Evolutionary conservation across 1,139 yeast species (phyloP), one percentile per base, ranked within the genome.

Genomic region (Blastobotrys malaysiensis): DNA sequence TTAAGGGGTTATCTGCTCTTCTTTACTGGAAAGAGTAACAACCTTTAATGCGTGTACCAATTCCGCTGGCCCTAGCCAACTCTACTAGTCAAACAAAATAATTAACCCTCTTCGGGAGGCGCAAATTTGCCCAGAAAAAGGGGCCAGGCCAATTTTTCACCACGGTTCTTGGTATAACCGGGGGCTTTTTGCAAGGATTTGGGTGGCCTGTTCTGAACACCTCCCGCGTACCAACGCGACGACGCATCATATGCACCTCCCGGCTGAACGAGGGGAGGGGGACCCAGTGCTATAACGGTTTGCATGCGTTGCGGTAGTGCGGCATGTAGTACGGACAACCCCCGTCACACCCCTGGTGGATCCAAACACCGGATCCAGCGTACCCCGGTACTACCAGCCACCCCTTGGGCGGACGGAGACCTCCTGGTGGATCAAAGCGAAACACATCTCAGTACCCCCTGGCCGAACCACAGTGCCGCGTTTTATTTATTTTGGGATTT

Each of bases 161-260:
- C 31, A 9, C 31, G 31, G 11, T 9, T 26, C 31, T 22, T 22
- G 26, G 31, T 5, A 2, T 26, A 26, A 5, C 31, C 31, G 3
- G 31, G 31, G 13, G 31, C 31, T 31, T 22, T 22, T 11, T 31
- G 39, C 39, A 31, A 31, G 39, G 39, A 31, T 31, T 16, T 31
- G 26, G 26, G 39, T 31, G 39, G 39, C 39, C 39, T 31, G 39
- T 31, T 31, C 13, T n/a, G 39, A 31, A 13, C 11, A 31, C n/a
- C 39, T 31, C 39, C 39, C 39, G n/a, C 39, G 39, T 31, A 31
- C 39, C n/a, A n/a, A n/a, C n/a, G n/a, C n/a, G n/a, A n/a, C n/a
- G n/a, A n/a, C n/a, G n/a, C n/a, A n/a, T n/a, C n/a, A 31, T 31
- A 14, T 31, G 39, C 39, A 31, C 39, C 39, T 31, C 39, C 39